Percentiles rank a stretch among this genome's conserved stretches.
Conservation (phyloP, 176 grass and related monocot genomes). For the Phyllostachys edulis region DNA sequence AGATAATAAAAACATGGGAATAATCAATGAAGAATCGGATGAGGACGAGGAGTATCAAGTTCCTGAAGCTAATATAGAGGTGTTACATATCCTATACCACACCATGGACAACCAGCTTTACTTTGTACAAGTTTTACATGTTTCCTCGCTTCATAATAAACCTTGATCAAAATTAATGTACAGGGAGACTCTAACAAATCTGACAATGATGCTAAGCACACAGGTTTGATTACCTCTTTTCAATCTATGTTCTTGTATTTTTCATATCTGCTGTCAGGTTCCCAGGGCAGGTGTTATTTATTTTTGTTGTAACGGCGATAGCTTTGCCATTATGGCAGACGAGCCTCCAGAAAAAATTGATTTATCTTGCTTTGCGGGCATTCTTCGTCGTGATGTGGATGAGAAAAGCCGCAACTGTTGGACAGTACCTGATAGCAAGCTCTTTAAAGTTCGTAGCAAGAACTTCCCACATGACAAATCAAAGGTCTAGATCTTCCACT, state of each 20-base stretch:
- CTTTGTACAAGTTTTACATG: neutral
- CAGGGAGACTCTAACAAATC: conserved; percentile 51
- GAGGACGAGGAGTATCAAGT: conserved; percentile 94
- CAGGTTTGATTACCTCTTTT: conserved; percentile 45
- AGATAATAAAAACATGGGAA: conserved; percentile 39
- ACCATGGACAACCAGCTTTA: neutral
- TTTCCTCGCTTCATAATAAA: conserved; percentile 26
- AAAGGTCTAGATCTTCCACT: conserved; percentile 57
- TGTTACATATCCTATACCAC: conserved; percentile 21
- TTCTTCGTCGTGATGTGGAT: conserved; percentile 47
- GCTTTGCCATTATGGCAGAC: conserved; percentile 40
- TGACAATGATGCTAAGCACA: conserved; percentile 52
- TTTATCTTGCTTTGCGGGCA: conserved; percentile 75
- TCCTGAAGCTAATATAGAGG: conserved; percentile 66
- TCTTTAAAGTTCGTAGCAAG: conserved; percentile 89
- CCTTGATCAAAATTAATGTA: conserved; percentile 32
- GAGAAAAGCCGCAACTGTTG: conserved; percentile 91
- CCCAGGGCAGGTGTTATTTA: neutral
- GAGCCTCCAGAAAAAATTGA: conserved; percentile 61
- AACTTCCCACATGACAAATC: conserved; percentile 88
- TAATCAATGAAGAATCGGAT: conserved; percentile 83
- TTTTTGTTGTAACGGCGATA: conserved; percentile 5
- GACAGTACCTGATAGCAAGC: conserved; percentile 73
- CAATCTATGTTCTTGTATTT: conserved; percentile 3
- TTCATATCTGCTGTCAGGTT: conserved; percentile 7